Evolutionary conservation across 306 rosid genomes (phyloP), one percentile per base, ranked within the genome.

Genomic region (Lathyrus sativus): DNA sequence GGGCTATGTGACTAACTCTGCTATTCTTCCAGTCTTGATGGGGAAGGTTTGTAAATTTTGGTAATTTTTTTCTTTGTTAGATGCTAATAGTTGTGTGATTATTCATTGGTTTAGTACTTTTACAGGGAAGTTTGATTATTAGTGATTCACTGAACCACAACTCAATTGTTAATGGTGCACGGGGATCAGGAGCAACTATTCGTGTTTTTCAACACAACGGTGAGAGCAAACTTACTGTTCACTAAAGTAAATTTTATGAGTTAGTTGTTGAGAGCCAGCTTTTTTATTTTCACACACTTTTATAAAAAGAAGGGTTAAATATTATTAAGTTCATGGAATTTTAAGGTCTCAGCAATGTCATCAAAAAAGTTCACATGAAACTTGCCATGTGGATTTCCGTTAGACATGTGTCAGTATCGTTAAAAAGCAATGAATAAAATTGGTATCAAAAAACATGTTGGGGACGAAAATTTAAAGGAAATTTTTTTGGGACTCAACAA

Each of bases 81-180:
- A 19, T 42, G 15, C 6, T 24, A 10, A 62, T 53, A 35, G 68
- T 48, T 24, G 59, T 26, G 50, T 54, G 46, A 61, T 56, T 57
- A 54, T 14, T 67, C 57, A 42, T 31, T 31, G 24, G 9, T 56
- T 6, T 42, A 53, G 31, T 65, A 49, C 12, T 58, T 66, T 65
- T 11, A 24, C 78, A 91, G 98, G 96, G 96, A 76, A 75, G 90
- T 65, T 82, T 89, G 82, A 91, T 91, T 50, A 90, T 91, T 54
- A 91, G 98, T 69, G 98, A 89, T 79, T 91, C 98, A 3, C 79
- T 91, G 69, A 91, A 91, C 79, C 98, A 89, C 77, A 89, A 87
- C 82, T 89, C 98, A 39, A 89, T 91, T 62, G 87, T 91, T 44
- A 91, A 91, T 71, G 98, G 98, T 59, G 96, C 96, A 10, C 85